These are phyloP conservation scores for Metarhizium guizhouense DNA, from an alignment of 2,329 filamentous ascomycete genomes.

Conservation along the genomic window DNA sequence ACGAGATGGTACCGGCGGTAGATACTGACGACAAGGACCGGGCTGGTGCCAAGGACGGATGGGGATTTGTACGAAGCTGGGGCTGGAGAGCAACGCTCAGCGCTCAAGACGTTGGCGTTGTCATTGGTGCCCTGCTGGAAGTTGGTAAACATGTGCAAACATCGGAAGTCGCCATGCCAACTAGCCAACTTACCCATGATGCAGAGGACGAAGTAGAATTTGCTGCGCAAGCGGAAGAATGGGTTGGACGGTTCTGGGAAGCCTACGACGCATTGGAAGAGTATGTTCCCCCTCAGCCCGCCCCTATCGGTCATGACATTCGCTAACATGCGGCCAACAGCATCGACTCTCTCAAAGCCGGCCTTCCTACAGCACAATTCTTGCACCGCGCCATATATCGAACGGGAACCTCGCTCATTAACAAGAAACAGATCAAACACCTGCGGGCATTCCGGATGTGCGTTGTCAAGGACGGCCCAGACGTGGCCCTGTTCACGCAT, in stretches of 20 bases:
- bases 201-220: constrained; percentile 40
- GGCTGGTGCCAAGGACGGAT: constrained; percentile 74
- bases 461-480: constrained; percentile 89
- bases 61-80: constrained; percentile 97
- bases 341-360: constrained; percentile 65
- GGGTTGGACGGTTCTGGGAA: constrained; percentile 60
- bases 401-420: constrained; percentile 82
- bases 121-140: constrained; percentile 86
- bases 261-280: constrained; percentile 64
- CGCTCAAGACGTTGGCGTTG: constrained; percentile 87
- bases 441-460: constrained; percentile 89
- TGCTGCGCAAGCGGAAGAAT: constrained; percentile 49
- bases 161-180: constrained; percentile 18
- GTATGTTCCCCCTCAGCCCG: constrained; percentile 31
- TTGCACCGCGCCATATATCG: constrained; percentile 88
- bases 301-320: background rate
- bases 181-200: constrained; percentile 27
- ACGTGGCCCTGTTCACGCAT: constrained; percentile 85
- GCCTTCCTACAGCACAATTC: constrained; percentile 76
- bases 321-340: constrained; percentile 28
- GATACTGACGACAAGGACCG: constrained; percentile 62
- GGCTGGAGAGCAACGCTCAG: constrained; percentile 93
- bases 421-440: constrained; percentile 90
- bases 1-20: constrained; percentile 79
- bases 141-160: constrained; percentile 57